Evolutionary conservation across 2,329 filamentous ascomycete genomes (phyloP), one percentile per base, ranked within the genome.

Genomic region (Daldinia eschscholtzii): DNA sequence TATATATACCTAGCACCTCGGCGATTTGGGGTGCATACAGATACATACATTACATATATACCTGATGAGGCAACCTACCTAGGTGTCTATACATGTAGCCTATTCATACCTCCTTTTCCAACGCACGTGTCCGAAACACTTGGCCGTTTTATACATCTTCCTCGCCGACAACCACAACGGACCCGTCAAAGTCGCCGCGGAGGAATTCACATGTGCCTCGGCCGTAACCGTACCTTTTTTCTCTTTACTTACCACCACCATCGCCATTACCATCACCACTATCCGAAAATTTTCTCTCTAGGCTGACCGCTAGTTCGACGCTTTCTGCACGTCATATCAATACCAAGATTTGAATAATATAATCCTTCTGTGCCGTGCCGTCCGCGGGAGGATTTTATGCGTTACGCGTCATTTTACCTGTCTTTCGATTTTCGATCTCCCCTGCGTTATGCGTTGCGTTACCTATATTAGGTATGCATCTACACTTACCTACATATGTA

Each of bases 131-230:
- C 46, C 44, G 46, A 56, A 64, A 64, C 33, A 41, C 28, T 9
- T 52, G 20, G 20, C 20, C 20, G 10, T 20, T 28, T n/a, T 3
- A n/a, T n/a, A 10, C 46, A 12, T 52, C 7, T 62, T 62, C 33
- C 52, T 61, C 57, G 63, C 63, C 63, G 63, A 65, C 52, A 55
- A 57, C 52, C 39, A 52, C 4, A 7, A 28, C 12, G 20, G 42
- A 13, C 20, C 20, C 30, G 10, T 26, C n/a, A 50, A 39, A 53
- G 20, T 61, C 64, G 52, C 58, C 58, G 44, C 20, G 58, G 58
- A 33, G 26, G 12, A 41, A 42, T 42, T 28, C 20, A n/a, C 13
- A n/a, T 10, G 10, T 23, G 18, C 50, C 10, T 23, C n/a, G 15
- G 15, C 23, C 33, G 9, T 26, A 41, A 3, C 23, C n/a, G 10